Evolutionary conservation across 441 rosid genomes (phyloP).

Genomic region (Geranium incanum): DNA sequence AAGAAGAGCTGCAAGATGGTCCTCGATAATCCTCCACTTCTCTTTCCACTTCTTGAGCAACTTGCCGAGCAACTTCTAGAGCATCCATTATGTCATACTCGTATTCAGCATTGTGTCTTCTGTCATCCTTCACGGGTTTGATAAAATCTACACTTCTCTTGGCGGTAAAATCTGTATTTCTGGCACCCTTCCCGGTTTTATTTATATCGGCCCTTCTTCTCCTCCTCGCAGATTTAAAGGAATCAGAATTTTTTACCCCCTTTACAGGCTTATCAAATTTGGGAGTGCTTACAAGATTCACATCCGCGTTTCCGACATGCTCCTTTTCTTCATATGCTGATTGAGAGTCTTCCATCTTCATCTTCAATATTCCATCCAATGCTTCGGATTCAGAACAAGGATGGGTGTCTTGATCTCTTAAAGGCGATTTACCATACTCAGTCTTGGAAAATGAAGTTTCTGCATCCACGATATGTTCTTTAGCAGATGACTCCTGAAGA

Average conservation of each 20-base stretch:
- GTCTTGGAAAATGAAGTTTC: slow-evolving; percentile 30
- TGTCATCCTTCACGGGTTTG: slow-evolving; percentile 28
- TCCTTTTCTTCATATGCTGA: slow-evolving; percentile 36
- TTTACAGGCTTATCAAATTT: neutral
- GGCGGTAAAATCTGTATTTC: slow-evolving; percentile 11
- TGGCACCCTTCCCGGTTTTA: neutral
- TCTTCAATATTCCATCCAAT: neutral
- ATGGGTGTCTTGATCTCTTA: neutral
- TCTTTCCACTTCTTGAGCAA: slow-evolving; percentile 90
- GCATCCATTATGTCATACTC: slow-evolving; percentile 86
- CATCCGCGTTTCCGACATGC: slow-evolving; percentile 30
- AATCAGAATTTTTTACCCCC: neutral
- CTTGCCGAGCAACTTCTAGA: slow-evolving; percentile 77
- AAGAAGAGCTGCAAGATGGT: slow-evolving; percentile 48
- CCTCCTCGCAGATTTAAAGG: neutral
- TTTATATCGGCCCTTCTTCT: neutral
- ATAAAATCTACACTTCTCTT: slow-evolving; percentile 21
- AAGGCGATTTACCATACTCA: neutral
- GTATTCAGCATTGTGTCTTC: slow-evolving; percentile 42
- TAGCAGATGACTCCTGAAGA: slow-evolving; percentile 32
- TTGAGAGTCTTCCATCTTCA: slow-evolving; percentile 29
- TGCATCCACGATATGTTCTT: slow-evolving; percentile 28
- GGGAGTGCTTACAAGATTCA: slow-evolving; percentile 34
- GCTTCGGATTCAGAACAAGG: neutral
- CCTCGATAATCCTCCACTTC: slow-evolving; percentile 61